These are phyloP conservation scores for Agrocybe chaxingu DNA, from an alignment of 768 basidiomycete genomes.

Conservation along the genomic window DNA sequence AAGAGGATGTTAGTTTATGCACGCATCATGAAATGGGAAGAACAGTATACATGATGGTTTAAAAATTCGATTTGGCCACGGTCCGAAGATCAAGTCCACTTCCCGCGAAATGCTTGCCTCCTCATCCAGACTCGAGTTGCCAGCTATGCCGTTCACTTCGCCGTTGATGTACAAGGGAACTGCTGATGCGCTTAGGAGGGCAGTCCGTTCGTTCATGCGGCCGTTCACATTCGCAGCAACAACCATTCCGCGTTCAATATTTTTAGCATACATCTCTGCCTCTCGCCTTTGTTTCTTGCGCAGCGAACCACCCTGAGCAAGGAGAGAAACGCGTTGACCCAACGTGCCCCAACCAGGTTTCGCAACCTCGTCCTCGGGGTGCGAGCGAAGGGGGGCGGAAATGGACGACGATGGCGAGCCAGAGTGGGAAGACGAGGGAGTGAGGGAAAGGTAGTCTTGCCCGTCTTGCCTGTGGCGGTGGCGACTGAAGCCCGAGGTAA, in stretches of 20 bases:
- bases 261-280: conserved; percentile 11
- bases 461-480: conserved; percentile 30
- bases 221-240: not conserved
- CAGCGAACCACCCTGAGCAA: conserved; percentile 24
- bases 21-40: not conserved
- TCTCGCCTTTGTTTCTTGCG: conserved; percentile 15
- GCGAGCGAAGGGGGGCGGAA: conserved; percentile 72
- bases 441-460: conserved; percentile 18
- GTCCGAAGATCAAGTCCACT: conserved; percentile 56
- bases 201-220: conserved; percentile 17
- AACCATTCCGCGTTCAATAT: conserved; percentile 6
- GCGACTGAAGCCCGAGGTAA: conserved; percentile 63
- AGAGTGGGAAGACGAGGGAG: conserved; percentile 42
- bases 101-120: conserved; percentile 40
- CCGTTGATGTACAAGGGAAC: conserved; percentile 15
- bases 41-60: conserved; percentile 59
- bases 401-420: conserved; percentile 77
- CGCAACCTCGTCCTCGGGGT: conserved; percentile 40
- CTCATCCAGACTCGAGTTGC: conserved; percentile 20
- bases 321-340: conserved; percentile 48
- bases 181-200: conserved; percentile 14
- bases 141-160: conserved; percentile 2
- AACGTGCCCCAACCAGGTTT: conserved; percentile 60
- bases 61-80: conserved; percentile 64
- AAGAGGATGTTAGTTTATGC: not conserved